phyloP scores from a whole-genome alignment of 352 stramenopile species.

The Globisporangium emineosum region DNA sequence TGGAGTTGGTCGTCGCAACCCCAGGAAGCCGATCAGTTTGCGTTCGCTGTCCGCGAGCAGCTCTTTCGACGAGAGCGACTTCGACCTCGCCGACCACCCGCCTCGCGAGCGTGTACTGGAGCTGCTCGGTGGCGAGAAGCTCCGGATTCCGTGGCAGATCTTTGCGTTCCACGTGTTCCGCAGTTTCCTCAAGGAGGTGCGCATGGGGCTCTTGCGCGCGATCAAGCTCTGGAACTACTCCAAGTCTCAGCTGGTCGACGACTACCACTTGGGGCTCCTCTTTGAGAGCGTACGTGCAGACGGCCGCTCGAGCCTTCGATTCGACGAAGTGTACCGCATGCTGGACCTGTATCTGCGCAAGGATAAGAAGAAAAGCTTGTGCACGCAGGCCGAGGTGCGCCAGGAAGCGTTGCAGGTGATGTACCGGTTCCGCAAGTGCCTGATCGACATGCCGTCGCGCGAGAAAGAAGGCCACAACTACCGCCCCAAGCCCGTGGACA shows the following conservation, averaged over 20 bases:
- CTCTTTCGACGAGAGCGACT: constrained; percentile 38
- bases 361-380: constrained; percentile 65
- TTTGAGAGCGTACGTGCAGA: constrained; percentile 77
- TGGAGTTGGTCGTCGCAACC: not conserved
- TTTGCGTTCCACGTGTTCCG: constrained; percentile 72
- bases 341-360: constrained; percentile 81
- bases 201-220: constrained; percentile 62
- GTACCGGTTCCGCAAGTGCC: constrained; percentile 85
- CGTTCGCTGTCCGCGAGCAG: constrained; percentile 35
- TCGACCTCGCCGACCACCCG: constrained; percentile 16
- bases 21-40: constrained; percentile 13
- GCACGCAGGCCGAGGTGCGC: constrained; percentile 68
- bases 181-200: constrained; percentile 70
- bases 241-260: constrained; percentile 71
- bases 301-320: constrained; percentile 69
- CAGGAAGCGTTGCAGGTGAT: constrained; percentile 82
- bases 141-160: constrained; percentile 73
- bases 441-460: constrained; percentile 87
- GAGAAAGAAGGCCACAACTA: constrained; percentile 89
- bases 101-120: constrained; percentile 65
- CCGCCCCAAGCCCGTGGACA: constrained; percentile 81
- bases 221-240: constrained; percentile 85
- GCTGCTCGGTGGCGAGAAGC: constrained; percentile 78
- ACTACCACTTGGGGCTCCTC: constrained; percentile 80
- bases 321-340: constrained; percentile 85